phyloP scores from a whole-genome alignment of 2,329 filamentous ascomycete genomes.

The Verruconis gallopava region DNA sequence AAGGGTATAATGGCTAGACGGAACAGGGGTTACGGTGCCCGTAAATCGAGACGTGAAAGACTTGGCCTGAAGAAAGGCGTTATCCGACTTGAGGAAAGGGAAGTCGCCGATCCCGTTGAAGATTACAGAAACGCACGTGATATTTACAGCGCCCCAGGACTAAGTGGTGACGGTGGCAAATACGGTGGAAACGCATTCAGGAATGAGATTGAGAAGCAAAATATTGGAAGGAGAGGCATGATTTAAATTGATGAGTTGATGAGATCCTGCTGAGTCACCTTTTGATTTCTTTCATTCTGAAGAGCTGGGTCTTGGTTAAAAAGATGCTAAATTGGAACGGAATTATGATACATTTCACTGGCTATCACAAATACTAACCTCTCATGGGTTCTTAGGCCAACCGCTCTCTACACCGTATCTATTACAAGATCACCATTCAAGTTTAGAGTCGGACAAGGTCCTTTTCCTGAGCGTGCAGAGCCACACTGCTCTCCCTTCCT shows the following conservation, averaged over 20 bases:
- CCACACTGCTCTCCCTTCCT: neutral
- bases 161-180: conserved; percentile 4
- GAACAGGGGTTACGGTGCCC: conserved; percentile 25
- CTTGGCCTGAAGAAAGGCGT: conserved; percentile 20
- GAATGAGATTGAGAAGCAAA: conserved; percentile 26
- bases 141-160: conserved; percentile 13
- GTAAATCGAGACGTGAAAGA: conserved; percentile 24
- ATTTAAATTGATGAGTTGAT: too few species aligned
- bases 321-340: neutral
- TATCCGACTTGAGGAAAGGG: conserved; percentile 20
- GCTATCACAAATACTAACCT: neutral
- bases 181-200: conserved; percentile 21
- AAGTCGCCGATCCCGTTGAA: conserved; percentile 11
- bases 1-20: conserved; percentile 23
- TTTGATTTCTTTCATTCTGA: neutral
- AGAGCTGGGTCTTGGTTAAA: neutral
- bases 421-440: neutral
- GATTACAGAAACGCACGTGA: conserved; percentile 16
- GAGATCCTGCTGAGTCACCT: too few species aligned
- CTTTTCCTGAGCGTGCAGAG: neutral
- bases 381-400: neutral
- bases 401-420: neutral
- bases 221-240: conserved; percentile 18
- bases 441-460: neutral
- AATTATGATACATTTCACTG: neutral